Conservation (phyloP, 768 basidiomycete species). For the Russula sp. region DNA sequence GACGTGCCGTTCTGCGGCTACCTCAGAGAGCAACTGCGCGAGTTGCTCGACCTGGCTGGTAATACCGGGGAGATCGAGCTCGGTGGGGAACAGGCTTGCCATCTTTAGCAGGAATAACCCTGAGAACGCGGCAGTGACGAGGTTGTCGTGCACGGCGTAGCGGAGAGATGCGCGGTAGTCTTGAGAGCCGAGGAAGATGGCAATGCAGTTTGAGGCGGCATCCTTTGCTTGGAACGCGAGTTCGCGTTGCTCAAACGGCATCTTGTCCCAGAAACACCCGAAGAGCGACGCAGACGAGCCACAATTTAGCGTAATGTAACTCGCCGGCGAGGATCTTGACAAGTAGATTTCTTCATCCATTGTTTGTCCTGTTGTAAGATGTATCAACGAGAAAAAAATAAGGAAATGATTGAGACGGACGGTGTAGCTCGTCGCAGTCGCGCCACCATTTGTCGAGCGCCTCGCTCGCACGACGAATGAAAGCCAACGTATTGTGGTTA, state of each 20-base stretch:
- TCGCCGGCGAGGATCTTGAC: slow-evolving; percentile 87
- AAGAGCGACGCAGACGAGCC: slow-evolving; percentile 90
- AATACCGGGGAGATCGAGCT: slow-evolving; percentile 74
- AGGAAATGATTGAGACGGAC: slow-evolving; percentile 42
- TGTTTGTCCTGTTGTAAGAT: slow-evolving; percentile 50
- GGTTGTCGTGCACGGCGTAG: slow-evolving; percentile 90
- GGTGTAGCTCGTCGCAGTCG: slow-evolving; percentile 83
- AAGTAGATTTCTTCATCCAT: slow-evolving; percentile 86
- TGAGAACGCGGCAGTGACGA: slow-evolving; percentile 89
- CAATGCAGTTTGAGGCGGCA: slow-evolving; percentile 80
- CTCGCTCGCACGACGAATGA: slow-evolving; percentile 81
- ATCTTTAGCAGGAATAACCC: slow-evolving; percentile 91
- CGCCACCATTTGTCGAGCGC: slow-evolving; percentile 90
- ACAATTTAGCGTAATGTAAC: slow-evolving; percentile 89
- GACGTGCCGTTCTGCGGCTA: slow-evolving; percentile 80
- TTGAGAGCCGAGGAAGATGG: slow-evolving; percentile 76
- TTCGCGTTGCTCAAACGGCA: slow-evolving; percentile 93
- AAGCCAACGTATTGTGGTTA: slow-evolving; percentile 77
- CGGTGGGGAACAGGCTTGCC: slow-evolving; percentile 87
- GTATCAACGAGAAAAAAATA: slow-evolving; percentile 13
- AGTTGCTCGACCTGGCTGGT: slow-evolving; percentile 86
- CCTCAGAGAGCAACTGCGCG: slow-evolving; percentile 85
- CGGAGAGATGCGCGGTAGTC: slow-evolving; percentile 85
- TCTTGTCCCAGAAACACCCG: slow-evolving; percentile 97
- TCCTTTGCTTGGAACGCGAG: slow-evolving; percentile 95